phyloP scores from a whole-genome alignment of 23 red algal genomes.

The Pyropia haitanensis region DNA sequence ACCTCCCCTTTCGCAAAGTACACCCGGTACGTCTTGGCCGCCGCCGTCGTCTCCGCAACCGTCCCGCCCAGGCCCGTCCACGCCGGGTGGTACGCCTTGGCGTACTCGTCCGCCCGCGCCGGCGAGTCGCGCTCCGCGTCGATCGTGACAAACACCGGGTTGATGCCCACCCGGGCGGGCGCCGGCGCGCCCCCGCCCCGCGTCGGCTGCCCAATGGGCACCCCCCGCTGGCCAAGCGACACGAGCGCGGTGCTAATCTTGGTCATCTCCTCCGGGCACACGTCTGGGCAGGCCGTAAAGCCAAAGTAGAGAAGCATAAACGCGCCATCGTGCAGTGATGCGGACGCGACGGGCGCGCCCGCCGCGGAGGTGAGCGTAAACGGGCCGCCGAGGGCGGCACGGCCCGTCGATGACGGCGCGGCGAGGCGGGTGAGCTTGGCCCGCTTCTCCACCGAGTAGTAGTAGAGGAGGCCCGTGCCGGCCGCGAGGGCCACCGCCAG shows the following conservation, averaged over 20 bases:
- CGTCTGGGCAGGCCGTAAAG: conserved; percentile 93
- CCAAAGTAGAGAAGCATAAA: conserved; percentile 93
- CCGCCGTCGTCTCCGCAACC: conserved; percentile 25
- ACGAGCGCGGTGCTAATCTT: conserved; percentile 76
- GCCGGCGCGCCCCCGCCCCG: background rate
- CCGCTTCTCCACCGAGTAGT: conserved; percentile 38
- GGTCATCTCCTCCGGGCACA: conserved; percentile 92
- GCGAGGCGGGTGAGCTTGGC: conserved; percentile 28
- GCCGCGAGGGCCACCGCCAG: conserved; percentile 20
- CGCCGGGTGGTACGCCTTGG: conserved; percentile 58
- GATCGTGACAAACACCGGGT: conserved; percentile 78
- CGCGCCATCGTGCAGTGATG: conserved; percentile 15
- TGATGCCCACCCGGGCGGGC: conserved; percentile 2
- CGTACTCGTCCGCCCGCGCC: conserved; percentile 47
- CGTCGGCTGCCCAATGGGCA: conserved; percentile 4
- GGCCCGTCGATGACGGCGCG: conserved; percentile 20
- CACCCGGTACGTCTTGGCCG: conserved; percentile 74
- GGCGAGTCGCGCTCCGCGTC: conserved; percentile 82
- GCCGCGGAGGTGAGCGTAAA: conserved; percentile 52
- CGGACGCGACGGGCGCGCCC: conserved; percentile 35
- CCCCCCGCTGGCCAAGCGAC: conserved; percentile 32
- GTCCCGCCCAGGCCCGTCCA: conserved; percentile 78
- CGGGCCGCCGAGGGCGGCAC: conserved; percentile 78
- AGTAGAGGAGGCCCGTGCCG: conserved; percentile 30
- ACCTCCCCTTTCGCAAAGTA: conserved; percentile 67